These are phyloP conservation scores for Cardamine resedifolia DNA, from an alignment of 345 rosid genomes.

Conservation along the genomic window DNA sequence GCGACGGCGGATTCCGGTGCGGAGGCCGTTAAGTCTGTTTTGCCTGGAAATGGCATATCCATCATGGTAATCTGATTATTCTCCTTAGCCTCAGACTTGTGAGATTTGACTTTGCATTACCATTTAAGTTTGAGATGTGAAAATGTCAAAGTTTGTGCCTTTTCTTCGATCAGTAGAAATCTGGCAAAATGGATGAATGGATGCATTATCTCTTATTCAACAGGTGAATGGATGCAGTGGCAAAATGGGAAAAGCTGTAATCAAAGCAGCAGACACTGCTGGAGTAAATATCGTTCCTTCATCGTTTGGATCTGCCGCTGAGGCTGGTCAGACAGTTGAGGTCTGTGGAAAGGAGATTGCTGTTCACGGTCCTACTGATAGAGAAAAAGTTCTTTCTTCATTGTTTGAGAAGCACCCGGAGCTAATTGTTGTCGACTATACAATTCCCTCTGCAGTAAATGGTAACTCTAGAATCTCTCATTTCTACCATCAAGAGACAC, in stretches of 20 bases:
- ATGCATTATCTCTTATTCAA: conserved; percentile 3
- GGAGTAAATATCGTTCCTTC: conserved; percentile 75
- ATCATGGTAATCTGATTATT: conserved; percentile 43
- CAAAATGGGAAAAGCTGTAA: conserved; percentile 88
- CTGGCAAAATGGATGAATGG: too few species aligned
- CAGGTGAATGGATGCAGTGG: conserved; percentile 91
- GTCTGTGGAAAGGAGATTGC: conserved; percentile 68
- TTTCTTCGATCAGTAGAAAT: background rate
- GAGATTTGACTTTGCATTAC: background rate
- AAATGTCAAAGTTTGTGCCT: conserved; percentile 4
- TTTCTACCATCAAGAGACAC: background rate
- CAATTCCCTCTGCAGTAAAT: conserved; percentile 82
- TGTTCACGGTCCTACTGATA: conserved; percentile 70
- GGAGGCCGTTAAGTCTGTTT: conserved; percentile 29
- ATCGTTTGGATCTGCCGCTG: conserved; percentile 70
- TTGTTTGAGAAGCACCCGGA: conserved; percentile 61
- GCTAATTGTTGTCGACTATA: conserved; percentile 81
- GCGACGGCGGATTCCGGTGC: conserved; percentile 31
- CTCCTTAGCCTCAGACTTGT: background rate
- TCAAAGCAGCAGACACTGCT: conserved; percentile 81
- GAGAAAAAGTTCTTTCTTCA: conserved; percentile 68
- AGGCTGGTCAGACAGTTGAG: conserved; percentile 61
- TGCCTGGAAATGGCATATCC: conserved; percentile 38
- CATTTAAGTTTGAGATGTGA: background rate
- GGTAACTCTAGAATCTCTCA: conserved; percentile 43